Percentiles rank a stretch among this genome's conserved stretches.
Evolutionary conservation across 1,284 basidiomycete genomes (phyloP).

Genomic region (Ceratobasidium sp.): DNA sequence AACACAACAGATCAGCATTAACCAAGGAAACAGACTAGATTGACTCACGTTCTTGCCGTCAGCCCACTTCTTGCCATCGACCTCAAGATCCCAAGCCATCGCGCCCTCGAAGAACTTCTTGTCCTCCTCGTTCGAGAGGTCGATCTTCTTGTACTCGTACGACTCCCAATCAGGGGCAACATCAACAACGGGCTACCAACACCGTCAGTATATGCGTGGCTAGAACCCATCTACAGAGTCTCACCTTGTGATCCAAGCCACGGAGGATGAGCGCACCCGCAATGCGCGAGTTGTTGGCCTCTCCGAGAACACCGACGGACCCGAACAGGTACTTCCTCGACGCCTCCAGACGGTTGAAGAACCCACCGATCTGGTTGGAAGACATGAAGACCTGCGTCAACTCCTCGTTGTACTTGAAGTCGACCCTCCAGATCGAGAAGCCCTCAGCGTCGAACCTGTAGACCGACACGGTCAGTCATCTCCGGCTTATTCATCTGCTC

Average conservation of each 20-base stretch:
- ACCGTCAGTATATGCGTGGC: constrained; percentile 59
- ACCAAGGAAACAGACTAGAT: background rate
- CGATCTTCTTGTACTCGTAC: constrained; percentile 82
- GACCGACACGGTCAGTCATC: background rate
- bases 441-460: constrained; percentile 89
- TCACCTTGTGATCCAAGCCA: constrained; percentile 65
- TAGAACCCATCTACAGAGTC: constrained; percentile 38
- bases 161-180: constrained; percentile 95
- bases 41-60: constrained; percentile 86
- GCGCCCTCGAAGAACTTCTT: constrained; percentile 92
- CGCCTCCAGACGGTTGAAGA: constrained; percentile 96
- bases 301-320: constrained; percentile 91
- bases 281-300: constrained; percentile 81
- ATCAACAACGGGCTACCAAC: constrained; percentile 74
- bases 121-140: constrained; percentile 73
- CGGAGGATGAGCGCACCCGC: constrained; percentile 86
- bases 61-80: constrained; percentile 87
- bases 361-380: constrained; percentile 89
- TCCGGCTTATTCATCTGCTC: constrained; percentile 32
- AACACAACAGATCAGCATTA: background rate
- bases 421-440: constrained; percentile 91
- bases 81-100: constrained; percentile 89
- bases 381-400: constrained; percentile 95
- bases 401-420: constrained; percentile 98
- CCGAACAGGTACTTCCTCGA: constrained; percentile 97